Conservation (phyloP, 805 yeast genomes). For the Ogataea philodendri region DNA sequence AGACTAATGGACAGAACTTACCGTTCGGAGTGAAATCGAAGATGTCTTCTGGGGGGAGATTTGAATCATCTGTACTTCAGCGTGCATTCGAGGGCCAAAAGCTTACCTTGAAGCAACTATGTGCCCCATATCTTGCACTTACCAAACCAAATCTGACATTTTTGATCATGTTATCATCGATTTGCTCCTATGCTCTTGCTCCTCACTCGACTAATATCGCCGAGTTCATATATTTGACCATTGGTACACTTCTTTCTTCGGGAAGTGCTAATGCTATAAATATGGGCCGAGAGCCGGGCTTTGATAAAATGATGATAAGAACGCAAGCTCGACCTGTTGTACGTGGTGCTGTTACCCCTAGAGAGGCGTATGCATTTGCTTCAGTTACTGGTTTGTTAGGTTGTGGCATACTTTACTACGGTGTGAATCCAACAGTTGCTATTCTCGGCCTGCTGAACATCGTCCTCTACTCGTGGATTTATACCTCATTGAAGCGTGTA, state of each 20-base stretch:
- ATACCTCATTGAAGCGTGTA: slow-evolving; percentile 84
- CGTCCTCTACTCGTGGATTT: slow-evolving; percentile 80
- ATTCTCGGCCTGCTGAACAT: slow-evolving; percentile 78
- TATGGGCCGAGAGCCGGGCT: slow-evolving; percentile 94
- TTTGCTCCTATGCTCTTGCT: slow-evolving; percentile 90
- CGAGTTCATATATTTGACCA: slow-evolving; percentile 68
- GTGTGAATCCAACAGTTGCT: slow-evolving; percentile 87
- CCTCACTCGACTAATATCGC: slow-evolving; percentile 76
- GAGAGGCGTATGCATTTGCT: slow-evolving; percentile 81
- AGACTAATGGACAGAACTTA: slow-evolving; percentile 25
- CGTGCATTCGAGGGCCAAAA: slow-evolving; percentile 27
- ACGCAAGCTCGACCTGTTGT: slow-evolving; percentile 91
- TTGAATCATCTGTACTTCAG: slow-evolving; percentile 22
- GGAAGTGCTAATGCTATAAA: slow-evolving; percentile 96
- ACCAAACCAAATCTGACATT: slow-evolving; percentile 88
- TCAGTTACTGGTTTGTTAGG: slow-evolving; percentile 71
- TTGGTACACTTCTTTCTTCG: slow-evolving; percentile 84
- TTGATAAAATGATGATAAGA: slow-evolving; percentile 82
- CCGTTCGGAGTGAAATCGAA: slow-evolving; percentile 61
- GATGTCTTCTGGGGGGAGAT: too few relatives aligned
- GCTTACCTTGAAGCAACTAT: slow-evolving; percentile 37
- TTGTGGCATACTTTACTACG: slow-evolving; percentile 60
- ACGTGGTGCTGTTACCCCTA: slow-evolving; percentile 69
- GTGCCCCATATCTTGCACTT: slow-evolving; percentile 70
- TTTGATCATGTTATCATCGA: slow-evolving; percentile 84